Conservation (phyloP, 352 stramenopile genomes). For the Globisporangium orthogonon region DNA sequence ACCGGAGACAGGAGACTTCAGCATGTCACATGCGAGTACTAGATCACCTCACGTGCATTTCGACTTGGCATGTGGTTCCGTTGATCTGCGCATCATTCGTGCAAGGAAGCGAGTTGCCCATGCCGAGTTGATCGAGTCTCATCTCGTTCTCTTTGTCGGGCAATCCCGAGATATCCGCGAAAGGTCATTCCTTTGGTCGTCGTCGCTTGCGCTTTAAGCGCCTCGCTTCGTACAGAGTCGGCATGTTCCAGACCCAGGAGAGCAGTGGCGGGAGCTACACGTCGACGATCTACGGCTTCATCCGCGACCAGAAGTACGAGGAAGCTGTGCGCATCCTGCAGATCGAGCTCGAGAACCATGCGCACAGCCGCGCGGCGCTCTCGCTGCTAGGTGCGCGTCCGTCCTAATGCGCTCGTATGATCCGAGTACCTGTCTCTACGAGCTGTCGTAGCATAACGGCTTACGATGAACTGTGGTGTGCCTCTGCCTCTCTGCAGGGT, state of each 20-base stretch:
- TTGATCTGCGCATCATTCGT: too few relatives aligned
- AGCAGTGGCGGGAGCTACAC: conserved; percentile 85
- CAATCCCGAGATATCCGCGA: too few relatives aligned
- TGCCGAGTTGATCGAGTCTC: too few relatives aligned
- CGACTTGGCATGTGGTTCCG: too few relatives aligned
- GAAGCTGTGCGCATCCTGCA: conserved; percentile 91
- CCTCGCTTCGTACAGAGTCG: neutral
- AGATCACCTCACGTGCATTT: too few relatives aligned
- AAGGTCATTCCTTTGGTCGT: too few relatives aligned
- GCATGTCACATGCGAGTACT: too few relatives aligned
- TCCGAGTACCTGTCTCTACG: neutral
- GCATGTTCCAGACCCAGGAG: conserved; percentile 65
- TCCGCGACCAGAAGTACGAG: conserved; percentile 92
- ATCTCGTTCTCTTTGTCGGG: too few relatives aligned
- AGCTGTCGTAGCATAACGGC: neutral
- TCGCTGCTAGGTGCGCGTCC: conserved; percentile 79
- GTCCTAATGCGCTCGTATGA: neutral
- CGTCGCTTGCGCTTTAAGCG: too few relatives aligned
- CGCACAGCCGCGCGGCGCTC: conserved; percentile 87
- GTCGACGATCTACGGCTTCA: conserved; percentile 91
- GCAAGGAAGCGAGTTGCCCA: too few relatives aligned
- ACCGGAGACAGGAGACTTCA: too few relatives aligned
- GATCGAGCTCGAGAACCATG: conserved; percentile 91
- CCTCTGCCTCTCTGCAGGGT: conserved; percentile 28
- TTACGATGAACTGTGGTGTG: neutral